Evolutionary conservation across 169 alveolate genomes (phyloP).

Genomic region (Eimeria acervulina): DNA sequence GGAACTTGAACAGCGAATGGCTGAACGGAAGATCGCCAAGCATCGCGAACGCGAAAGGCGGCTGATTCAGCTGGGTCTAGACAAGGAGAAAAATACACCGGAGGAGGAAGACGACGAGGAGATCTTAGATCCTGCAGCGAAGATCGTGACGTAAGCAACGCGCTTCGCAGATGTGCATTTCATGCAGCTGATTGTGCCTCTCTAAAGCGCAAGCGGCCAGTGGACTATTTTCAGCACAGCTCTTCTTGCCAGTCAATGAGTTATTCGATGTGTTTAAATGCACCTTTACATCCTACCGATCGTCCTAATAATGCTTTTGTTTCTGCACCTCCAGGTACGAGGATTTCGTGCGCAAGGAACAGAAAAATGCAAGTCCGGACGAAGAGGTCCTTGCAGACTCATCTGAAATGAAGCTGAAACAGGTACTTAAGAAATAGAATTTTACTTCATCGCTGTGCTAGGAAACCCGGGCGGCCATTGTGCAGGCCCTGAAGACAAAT

Average conservation of each 20-base stretch:
- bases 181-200: background rate
- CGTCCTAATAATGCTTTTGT: no score
- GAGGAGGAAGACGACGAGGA: constrained; percentile 60
- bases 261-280: no score
- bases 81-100: constrained; percentile 19
- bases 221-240: background rate
- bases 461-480: no score
- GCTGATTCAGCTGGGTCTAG: constrained; percentile 29
- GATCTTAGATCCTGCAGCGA: constrained; percentile 79
- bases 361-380: constrained; percentile 68
- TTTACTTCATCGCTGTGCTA: no score
- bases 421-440: background rate
- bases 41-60: constrained; percentile 75
- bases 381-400: constrained; percentile 80
- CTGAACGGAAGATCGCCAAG: background rate
- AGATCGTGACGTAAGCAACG: constrained; percentile 60
- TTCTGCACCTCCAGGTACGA: constrained; percentile 57
- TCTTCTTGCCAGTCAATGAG: no score
- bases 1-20: constrained; percentile 58
- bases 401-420: constrained; percentile 58
- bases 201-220: background rate
- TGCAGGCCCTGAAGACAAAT: no score
- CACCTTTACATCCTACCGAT: no score
- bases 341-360: constrained; percentile 83
- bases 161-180: background rate